Evolutionary conservation across 1,139 yeast species (phyloP).

Genomic region (Taiozyma onychis): DNA sequence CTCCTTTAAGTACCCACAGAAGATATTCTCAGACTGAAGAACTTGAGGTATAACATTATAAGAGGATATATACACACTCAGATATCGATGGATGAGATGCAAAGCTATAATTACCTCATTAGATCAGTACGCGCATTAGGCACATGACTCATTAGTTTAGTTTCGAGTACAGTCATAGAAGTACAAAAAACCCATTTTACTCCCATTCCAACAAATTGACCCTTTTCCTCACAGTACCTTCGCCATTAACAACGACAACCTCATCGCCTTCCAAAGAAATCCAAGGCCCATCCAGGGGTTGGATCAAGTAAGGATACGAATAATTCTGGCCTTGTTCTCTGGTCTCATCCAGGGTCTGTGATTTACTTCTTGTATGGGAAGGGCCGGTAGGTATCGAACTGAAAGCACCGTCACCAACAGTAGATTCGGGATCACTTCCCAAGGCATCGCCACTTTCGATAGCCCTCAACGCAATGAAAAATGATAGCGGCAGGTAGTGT

Average conservation of each 20-base stretch:
- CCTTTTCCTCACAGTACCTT: constrained; percentile 48
- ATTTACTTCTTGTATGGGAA: constrained; percentile 4
- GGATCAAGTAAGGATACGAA: constrained; percentile 68
- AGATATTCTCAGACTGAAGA: too few species aligned
- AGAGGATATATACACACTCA: too few species aligned
- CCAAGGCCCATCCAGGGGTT: constrained; percentile 77
- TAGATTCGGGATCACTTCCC: constrained; percentile 11
- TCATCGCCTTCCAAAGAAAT: constrained; percentile 62
- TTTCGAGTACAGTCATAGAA: not conserved
- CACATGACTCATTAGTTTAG: not conserved
- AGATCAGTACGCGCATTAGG: too few species aligned
- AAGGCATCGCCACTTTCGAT: constrained; percentile 28
- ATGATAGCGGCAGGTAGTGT: constrained; percentile 72
- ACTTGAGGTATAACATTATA: too few species aligned
- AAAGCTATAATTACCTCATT: too few species aligned
- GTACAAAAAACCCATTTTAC: constrained; percentile 10
- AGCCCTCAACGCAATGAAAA: constrained; percentile 80
- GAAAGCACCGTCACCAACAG: constrained; percentile 19
- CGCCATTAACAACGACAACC: constrained; percentile 52
- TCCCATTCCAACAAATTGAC: constrained; percentile 48
- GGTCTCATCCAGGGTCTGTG: constrained; percentile 56
- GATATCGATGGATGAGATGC: too few species aligned
- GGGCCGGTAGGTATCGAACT: constrained; percentile 1
- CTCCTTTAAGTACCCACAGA: too few species aligned
- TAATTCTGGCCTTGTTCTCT: constrained; percentile 60